Conservation (phyloP, 257 asterid species). For the Ocimum tenuiflorum region DNA sequence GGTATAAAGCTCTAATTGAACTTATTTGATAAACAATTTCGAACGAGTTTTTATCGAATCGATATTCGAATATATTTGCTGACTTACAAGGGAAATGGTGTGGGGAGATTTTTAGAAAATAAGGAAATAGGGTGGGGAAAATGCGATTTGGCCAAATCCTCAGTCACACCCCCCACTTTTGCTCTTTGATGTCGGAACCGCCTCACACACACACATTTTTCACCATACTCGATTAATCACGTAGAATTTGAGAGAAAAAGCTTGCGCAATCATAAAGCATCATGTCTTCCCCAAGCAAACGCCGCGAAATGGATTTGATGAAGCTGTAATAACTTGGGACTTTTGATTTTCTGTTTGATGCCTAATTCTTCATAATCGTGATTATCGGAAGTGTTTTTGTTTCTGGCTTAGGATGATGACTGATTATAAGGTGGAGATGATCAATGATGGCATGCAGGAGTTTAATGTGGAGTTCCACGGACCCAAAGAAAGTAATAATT, state of each 20-base stretch:
- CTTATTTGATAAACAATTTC: too few species aligned
- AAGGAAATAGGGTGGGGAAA: constrained; percentile 10
- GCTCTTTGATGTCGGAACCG: constrained; percentile 29
- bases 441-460: constrained; percentile 84
- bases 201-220: constrained; percentile 7
- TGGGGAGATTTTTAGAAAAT: too few species aligned
- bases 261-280: neutral
- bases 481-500: constrained; percentile 73
- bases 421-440: constrained; percentile 89
- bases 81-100: too few species aligned
- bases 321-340: constrained; percentile 53
- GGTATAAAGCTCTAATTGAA: too few species aligned
- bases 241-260: neutral
- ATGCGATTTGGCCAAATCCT: constrained; percentile 8
- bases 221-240: too few species aligned
- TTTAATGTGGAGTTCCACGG: constrained; percentile 81
- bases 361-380: neutral
- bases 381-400: constrained; percentile 19
- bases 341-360: neutral
- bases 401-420: constrained; percentile 69
- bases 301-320: constrained; percentile 95
- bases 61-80: too few species aligned
- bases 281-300: constrained; percentile 92
- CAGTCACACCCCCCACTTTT: constrained; percentile 17
- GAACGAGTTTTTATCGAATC: too few species aligned